Evolutionary conservation across 139 green algal genomes (phyloP).

Genomic region (Axilococcus clingmanii): DNA sequence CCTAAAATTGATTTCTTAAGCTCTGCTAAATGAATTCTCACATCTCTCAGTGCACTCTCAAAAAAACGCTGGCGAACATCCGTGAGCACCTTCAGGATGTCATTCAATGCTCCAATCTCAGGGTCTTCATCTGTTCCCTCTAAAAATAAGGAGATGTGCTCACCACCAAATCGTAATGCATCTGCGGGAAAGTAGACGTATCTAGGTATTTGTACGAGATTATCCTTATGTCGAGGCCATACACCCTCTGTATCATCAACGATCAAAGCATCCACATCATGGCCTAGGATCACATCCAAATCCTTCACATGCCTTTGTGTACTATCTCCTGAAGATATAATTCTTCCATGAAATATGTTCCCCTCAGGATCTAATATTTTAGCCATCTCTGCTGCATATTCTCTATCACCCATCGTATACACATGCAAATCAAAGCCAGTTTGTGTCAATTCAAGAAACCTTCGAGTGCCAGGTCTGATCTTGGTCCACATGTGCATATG

Average conservation of each 20-base stretch:
- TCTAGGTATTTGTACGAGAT: constrained; percentile 73
- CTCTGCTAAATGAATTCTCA: constrained; percentile 25
- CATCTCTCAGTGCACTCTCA: constrained; percentile 12
- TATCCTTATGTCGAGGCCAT: constrained; percentile 70
- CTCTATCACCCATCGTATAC: constrained; percentile 91
- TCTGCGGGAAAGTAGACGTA: constrained; percentile 86
- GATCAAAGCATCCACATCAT: constrained; percentile 66
- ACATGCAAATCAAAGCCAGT: constrained; percentile 81
- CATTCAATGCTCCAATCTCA: constrained; percentile 33
- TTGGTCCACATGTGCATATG: constrained; percentile 88
- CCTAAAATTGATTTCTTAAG: constrained; percentile 27
- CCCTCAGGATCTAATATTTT: constrained; percentile 66
- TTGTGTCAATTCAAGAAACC: constrained; percentile 45
- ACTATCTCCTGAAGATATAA: constrained; percentile 53
- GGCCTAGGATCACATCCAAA: constrained; percentile 78
- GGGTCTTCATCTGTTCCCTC: constrained; percentile 52
- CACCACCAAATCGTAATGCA: constrained; percentile 25
- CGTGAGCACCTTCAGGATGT: constrained; percentile 37
- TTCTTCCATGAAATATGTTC: constrained; percentile 51
- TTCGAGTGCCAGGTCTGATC: constrained; percentile 63
- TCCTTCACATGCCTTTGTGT: constrained; percentile 55
- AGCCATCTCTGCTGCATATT: constrained; percentile 81
- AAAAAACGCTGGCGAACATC: constrained; percentile 46
- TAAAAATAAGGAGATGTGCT: constrained; percentile 32
- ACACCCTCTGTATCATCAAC: constrained; percentile 85